Evolutionary conservation across 2,329 filamentous ascomycete genomes (phyloP).

Genomic region (Diplodia mutila): DNA sequence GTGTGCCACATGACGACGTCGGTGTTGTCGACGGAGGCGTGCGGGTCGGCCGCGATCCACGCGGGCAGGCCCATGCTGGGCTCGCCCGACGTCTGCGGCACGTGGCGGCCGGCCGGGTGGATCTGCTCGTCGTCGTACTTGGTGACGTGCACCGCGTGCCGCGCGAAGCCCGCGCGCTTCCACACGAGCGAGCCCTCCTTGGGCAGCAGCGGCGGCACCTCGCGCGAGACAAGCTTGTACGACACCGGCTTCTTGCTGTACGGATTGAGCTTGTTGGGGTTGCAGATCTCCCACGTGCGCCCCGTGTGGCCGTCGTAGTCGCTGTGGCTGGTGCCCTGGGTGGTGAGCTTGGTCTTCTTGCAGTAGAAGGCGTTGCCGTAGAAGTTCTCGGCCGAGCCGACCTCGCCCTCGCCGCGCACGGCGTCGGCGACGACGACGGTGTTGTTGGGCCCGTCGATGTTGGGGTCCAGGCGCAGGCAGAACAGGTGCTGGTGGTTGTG

Average conservation of each 20-base stretch:
- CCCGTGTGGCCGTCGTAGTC: constrained; percentile 81
- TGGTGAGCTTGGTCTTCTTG: constrained; percentile 78
- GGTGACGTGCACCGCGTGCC: constrained; percentile 86
- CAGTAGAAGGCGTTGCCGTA: constrained; percentile 92
- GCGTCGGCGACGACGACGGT: constrained; percentile 85
- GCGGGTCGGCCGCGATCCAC: constrained; percentile 73
- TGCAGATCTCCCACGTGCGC: constrained; percentile 88
- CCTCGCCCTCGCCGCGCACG: constrained; percentile 68
- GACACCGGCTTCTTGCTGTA: constrained; percentile 82
- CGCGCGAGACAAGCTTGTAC: constrained; percentile 89
- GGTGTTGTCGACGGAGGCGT: constrained; percentile 72
- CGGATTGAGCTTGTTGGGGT: constrained; percentile 81
- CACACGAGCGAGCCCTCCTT: constrained; percentile 82
- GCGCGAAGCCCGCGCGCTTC: constrained; percentile 86
- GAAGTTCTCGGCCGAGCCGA: constrained; percentile 79
- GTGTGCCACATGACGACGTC: constrained; percentile 94
- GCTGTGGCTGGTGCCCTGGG: constrained; percentile 67
- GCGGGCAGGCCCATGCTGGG: constrained; percentile 72
- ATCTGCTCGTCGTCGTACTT: constrained; percentile 82
- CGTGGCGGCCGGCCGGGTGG: constrained; percentile 83
- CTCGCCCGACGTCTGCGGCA: constrained; percentile 83
- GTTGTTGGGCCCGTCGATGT: constrained; percentile 83
- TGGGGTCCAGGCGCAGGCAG: constrained; percentile 84
- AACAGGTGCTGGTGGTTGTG: constrained; percentile 97
- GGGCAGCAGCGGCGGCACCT: constrained; percentile 77